A percentile compares a stretch with the other conserved stretches of the same genome.
These are phyloP conservation scores for Metroxylon sagu DNA, from an alignment of 176 grass and related monocot species.

Conservation along the genomic window DNA sequence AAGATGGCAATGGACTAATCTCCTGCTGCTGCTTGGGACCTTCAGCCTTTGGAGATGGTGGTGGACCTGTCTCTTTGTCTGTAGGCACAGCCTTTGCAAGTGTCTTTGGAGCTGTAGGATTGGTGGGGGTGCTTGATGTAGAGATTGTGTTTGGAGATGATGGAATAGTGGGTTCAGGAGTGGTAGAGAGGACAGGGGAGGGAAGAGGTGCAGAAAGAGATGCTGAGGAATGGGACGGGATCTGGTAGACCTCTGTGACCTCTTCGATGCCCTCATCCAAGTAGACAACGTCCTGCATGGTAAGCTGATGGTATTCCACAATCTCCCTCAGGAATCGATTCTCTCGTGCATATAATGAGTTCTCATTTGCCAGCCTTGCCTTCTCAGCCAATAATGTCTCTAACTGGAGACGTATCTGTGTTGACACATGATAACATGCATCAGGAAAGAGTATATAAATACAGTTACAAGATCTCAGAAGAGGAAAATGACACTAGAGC, in stretches of 20 bases:
- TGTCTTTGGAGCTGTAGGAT: neutral
- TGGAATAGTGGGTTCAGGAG: neutral
- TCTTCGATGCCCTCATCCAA: slow-evolving; percentile 30
- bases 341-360: slow-evolving; percentile 45
- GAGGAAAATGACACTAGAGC: neutral
- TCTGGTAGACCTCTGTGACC: slow-evolving; percentile 7
- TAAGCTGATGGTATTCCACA: slow-evolving; percentile 58
- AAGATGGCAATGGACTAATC: no score
- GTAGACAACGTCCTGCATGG: slow-evolving; percentile 18
- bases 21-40: no score
- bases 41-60: slow-evolving; percentile 14
- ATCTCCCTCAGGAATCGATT: slow-evolving; percentile 56
- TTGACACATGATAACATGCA: neutral
- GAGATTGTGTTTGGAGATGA: slow-evolving; percentile 14
- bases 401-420: slow-evolving; percentile 54
- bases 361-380: slow-evolving; percentile 56
- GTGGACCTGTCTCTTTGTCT: slow-evolving; percentile 5
- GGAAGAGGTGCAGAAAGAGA: slow-evolving; percentile 23
- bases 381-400: slow-evolving; percentile 54
- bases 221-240: slow-evolving; percentile 10
- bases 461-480: neutral
- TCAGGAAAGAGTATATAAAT: neutral
- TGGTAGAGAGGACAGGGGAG: slow-evolving; percentile 3
- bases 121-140: neutral
- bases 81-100: no score